phyloP scores from a whole-genome alignment of 202 grass and related monocot genomes.

The Digitaria exilis region DNA sequence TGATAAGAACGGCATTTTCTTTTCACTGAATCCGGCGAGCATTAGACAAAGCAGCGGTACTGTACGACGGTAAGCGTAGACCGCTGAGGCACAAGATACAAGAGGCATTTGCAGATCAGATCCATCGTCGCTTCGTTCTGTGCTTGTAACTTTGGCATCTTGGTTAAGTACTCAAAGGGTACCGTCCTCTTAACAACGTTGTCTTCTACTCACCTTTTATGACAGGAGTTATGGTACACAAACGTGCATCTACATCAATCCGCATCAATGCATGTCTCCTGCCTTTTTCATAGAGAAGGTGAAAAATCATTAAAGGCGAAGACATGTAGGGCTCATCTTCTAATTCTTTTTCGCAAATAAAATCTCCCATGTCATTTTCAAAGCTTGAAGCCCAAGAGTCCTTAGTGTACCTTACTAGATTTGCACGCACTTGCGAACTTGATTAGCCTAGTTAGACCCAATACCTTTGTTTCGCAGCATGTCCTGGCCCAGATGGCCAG shows the following conservation, averaged over 20 bases:
- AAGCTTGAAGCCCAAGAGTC: conserved; percentile 49
- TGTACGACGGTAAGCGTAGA: background rate
- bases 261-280: conserved; percentile 45
- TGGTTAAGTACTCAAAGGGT: background rate
- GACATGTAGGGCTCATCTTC: conserved; percentile 31
- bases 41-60: background rate
- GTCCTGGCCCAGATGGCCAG: conserved; percentile 46
- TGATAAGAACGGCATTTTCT: background rate
- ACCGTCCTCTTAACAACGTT: background rate
- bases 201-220: background rate
- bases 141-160: background rate
- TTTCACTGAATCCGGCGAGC: background rate
- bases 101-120: background rate
- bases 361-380: conserved; percentile 21
- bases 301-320: background rate
- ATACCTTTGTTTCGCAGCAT: conserved; percentile 43
- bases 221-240: conserved; percentile 17
- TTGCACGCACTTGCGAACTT: conserved; percentile 22
- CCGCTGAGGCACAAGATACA: background rate
- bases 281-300: background rate
- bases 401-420: conserved; percentile 29
- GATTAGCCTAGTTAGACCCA: conserved; percentile 6
- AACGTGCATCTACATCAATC: conserved; percentile 22
- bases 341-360: conserved; percentile 5
- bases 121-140: no score